Conservation (phyloP, 352 stramenopile genomes). For the Pythium dissotocum region DNA sequence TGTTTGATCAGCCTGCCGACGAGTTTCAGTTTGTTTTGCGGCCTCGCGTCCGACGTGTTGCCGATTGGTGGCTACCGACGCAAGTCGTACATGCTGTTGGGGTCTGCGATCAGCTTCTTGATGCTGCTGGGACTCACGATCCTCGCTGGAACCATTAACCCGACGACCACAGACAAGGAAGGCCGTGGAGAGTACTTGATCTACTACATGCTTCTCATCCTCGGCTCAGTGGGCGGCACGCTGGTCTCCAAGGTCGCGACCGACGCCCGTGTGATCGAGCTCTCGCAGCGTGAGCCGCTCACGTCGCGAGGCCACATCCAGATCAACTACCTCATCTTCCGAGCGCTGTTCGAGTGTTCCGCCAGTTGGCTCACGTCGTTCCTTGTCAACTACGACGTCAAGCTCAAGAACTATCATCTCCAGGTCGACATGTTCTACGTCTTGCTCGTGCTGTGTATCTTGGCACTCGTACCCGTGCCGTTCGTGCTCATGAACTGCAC, state of each 20-base stretch:
- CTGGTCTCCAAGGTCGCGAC: slow-evolving; percentile 85
- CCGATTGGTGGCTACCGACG: slow-evolving; percentile 85
- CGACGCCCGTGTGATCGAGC: slow-evolving; percentile 79
- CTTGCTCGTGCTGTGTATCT: slow-evolving; percentile 49
- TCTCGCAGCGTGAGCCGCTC: slow-evolving; percentile 77
- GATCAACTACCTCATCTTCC: slow-evolving; percentile 78
- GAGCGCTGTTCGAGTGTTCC: slow-evolving; percentile 48
- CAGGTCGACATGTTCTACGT: slow-evolving; percentile 52
- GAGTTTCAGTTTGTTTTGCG: slow-evolving; percentile 85
- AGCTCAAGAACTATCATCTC: slow-evolving; percentile 48
- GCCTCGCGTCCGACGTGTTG: slow-evolving; percentile 84
- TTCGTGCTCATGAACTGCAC: slow-evolving; percentile 67
- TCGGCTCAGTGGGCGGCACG: slow-evolving; percentile 76
- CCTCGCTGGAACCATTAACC: slow-evolving; percentile 55
- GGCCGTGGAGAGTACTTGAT: slow-evolving; percentile 40
- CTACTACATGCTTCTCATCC: slow-evolving; percentile 64
- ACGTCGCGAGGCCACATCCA: slow-evolving; percentile 66
- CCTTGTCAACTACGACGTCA: slow-evolving; percentile 44
- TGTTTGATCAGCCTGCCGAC: slow-evolving; percentile 86
- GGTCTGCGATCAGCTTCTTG: slow-evolving; percentile 54
- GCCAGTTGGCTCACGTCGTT: slow-evolving; percentile 48
- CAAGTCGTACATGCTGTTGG: slow-evolving; percentile 91
- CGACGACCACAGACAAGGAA: slow-evolving; percentile 34
- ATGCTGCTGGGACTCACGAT: slow-evolving; percentile 43
- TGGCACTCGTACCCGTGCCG: slow-evolving; percentile 55